Conservation (phyloP, 345 rosid species). For the Stellera chamaejasme region DNA sequence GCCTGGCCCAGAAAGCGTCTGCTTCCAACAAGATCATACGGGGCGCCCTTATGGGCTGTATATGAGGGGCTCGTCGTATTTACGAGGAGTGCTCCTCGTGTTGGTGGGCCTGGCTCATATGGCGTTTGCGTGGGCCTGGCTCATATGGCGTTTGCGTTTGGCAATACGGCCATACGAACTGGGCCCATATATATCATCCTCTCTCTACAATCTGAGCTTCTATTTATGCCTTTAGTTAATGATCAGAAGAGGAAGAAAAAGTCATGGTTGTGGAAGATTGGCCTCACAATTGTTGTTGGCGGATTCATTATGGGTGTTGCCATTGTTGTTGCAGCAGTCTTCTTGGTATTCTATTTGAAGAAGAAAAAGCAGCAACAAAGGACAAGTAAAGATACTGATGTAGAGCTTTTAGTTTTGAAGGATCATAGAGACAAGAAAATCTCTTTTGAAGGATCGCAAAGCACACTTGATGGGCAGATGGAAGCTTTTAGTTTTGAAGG, state of each 20-base stretch:
- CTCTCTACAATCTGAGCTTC: constrained; percentile 47
- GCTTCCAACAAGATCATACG: too few relatives aligned
- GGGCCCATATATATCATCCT: too few relatives aligned
- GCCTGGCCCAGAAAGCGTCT: too few relatives aligned
- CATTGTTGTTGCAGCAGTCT: constrained; percentile 45
- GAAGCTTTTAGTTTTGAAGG: too few relatives aligned
- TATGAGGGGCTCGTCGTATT: too few relatives aligned
- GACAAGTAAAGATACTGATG: constrained; percentile 22
- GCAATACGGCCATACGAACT: too few relatives aligned
- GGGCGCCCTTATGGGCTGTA: too few relatives aligned
- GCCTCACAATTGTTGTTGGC: constrained; percentile 41
- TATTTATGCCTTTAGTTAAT: constrained; percentile 39
- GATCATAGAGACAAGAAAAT: constrained; percentile 80
- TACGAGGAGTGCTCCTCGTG: too few relatives aligned
- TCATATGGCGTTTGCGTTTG: too few relatives aligned
- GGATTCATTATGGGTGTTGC: constrained; percentile 42
- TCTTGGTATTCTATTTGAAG: constrained; percentile 38
- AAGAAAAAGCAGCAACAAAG: constrained; percentile 40
- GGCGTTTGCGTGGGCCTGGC: too few relatives aligned
- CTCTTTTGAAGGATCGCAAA: constrained; percentile 72
- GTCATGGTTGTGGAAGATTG: constrained; percentile 32
- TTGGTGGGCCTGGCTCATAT: too few relatives aligned
- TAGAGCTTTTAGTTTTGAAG: constrained; percentile 66
- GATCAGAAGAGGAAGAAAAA: constrained; percentile 26
- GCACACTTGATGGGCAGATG: constrained; percentile 35